Conservation (phyloP, 805 yeast genomes). For the Candida michaelii region DNA sequence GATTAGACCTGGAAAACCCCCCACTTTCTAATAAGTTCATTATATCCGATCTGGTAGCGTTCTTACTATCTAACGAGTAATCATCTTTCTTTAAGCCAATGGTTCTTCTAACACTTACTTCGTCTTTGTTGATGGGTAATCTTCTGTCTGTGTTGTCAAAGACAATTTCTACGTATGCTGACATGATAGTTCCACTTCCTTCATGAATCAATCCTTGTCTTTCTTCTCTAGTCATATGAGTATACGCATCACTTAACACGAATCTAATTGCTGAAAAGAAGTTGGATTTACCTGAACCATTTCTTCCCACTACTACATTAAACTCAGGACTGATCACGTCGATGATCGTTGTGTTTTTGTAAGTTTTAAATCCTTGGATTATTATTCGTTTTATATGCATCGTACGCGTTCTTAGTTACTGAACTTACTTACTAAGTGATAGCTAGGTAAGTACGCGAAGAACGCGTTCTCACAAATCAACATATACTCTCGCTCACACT, state of each 20-base stretch:
- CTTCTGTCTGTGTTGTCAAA: slow-evolving; percentile 80
- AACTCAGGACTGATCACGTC: slow-evolving; percentile 76
- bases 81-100: slow-evolving; percentile 93
- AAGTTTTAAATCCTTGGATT: slow-evolving; percentile 93
- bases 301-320: slow-evolving; percentile 83
- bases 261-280: slow-evolving; percentile 93
- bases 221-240: slow-evolving; percentile 80
- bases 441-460: not conserved
- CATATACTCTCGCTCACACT: too few relatives aligned
- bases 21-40: slow-evolving; percentile 84
- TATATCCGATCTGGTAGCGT: slow-evolving; percentile 77
- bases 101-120: slow-evolving; percentile 78
- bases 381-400: slow-evolving; percentile 55
- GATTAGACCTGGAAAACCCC: slow-evolving; percentile 87
- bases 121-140: slow-evolving; percentile 67
- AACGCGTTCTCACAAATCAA: too few relatives aligned
- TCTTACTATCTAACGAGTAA: slow-evolving; percentile 76
- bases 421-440: too few relatives aligned
- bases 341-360: slow-evolving; percentile 76
- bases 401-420: too few relatives aligned
- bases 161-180: slow-evolving; percentile 87
- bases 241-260: slow-evolving; percentile 86
- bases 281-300: slow-evolving; percentile 97
- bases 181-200: slow-evolving; percentile 86
- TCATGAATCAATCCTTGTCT: slow-evolving; percentile 86